Percentiles rank a stretch among this genome's conserved stretches.
Conservation (phyloP, 768 basidiomycete genomes). For the Leccinum barrowsii region DNA sequence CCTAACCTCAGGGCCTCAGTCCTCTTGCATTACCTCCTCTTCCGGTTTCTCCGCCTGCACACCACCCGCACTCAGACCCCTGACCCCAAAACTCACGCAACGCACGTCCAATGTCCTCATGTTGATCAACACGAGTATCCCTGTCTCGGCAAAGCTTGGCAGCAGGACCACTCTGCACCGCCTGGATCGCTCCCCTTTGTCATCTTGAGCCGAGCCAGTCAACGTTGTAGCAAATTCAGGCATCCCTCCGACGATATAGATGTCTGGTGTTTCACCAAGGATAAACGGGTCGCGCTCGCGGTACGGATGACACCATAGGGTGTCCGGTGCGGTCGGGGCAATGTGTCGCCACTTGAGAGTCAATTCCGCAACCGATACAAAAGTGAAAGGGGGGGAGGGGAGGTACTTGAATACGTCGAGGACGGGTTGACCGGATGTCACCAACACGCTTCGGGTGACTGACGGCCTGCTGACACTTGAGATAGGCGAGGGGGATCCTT, state of each 20-base stretch:
- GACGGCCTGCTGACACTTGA: conserved; percentile 13
- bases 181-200: conserved; percentile 26
- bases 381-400: conserved; percentile 63
- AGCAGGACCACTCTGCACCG: conserved; percentile 74
- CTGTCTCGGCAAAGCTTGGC: conserved; percentile 77
- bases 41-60: conserved; percentile 3
- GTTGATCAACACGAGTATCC: conserved; percentile 76
- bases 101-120: conserved; percentile 70
- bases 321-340: conserved; percentile 98
- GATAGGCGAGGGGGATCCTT: neutral
- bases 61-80: conserved; percentile 29
- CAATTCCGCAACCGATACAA: conserved; percentile 51
- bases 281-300: conserved; percentile 86
- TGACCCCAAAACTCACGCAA: conserved; percentile 53
- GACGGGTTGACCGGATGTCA: conserved; percentile 89
- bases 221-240: conserved; percentile 74
- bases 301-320: conserved; percentile 97
- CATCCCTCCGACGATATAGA: conserved; percentile 94
- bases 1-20: conserved; percentile 11
- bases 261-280: conserved; percentile 76
- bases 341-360: conserved; percentile 86
- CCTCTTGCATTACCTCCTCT: conserved; percentile 25
- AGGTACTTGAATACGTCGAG: conserved; percentile 97
- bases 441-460: conserved; percentile 58
- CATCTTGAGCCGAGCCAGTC: conserved; percentile 39